Base-by-base conservation (phyloP, 2,329 filamentous ascomycete genomes). In the Fusarium chaquense region DNA sequence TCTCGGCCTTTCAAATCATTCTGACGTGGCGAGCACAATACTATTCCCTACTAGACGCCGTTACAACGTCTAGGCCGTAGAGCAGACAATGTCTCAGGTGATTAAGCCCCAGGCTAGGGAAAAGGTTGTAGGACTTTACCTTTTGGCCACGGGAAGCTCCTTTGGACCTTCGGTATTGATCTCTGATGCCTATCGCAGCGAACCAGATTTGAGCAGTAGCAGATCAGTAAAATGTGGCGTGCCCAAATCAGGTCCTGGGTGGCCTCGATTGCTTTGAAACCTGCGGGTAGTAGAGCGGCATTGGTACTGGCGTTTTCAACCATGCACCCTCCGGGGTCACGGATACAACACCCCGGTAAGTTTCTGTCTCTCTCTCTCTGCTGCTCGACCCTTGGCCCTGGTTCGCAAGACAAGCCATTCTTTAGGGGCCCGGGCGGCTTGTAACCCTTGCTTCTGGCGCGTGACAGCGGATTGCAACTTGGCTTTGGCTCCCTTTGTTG, bases 391-490 rank as follows among this genome's bases (percentile, higher is more conserved):
- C 35, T 51, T 51, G 20, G 30, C 38, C 67, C 64, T 58, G 56
- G 57, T 62, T 49, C 45, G 43, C 55, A 62, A 66, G 30, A 51
- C 63, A 62, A 57, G 46, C 60, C 65, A 57, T 56, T 59, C 50
- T 54, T 41, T 54, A 61, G 47, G 46, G 53, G 54, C 44, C 46
- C 54, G 33, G 62, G 47, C 43, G 62, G 65, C 58, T 46, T 58
- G 56, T 40, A 55, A 40, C 59, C 69, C 69, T 69, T 60, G 70
- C 47, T 69, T 51, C 66, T 72, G 69, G 70, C 73, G 73, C 73
- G 65, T 73, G 73, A 74, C 70, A 65, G 49, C 46, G 60, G 54
- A 45, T 57, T 59, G 30, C 45, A 51, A 62, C 69, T 56, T 49
- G 52, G 33, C 36, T 62, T 35, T 51, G 15, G 35, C 49, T 41